Evolutionary conservation across 2,329 filamentous ascomycete genomes (phyloP), one percentile per base, ranked within the genome.

Genomic region (Fusarium sp.): DNA sequence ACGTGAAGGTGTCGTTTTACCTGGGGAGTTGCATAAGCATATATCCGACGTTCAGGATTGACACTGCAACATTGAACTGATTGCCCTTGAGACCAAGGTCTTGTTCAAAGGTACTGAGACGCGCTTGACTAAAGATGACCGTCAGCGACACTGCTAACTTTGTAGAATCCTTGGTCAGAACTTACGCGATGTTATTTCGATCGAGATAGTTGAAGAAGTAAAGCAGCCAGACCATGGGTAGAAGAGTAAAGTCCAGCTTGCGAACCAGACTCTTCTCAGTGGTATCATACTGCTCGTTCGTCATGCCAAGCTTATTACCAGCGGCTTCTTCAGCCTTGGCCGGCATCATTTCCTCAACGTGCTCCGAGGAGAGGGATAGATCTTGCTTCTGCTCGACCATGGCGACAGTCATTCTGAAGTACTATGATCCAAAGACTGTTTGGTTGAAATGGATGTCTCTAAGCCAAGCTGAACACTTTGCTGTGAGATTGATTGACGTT

Each of bases 171-270:
- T 33, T 19, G 30, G 10, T 3, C 1, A 49, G 18, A 23, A 68
- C 71, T 7, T 54, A 78, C 75, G 76, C 67, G 43, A 78, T 77
- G 10, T 71, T 72, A 47, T 73, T 72, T 25, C 75, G 47, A 21
- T 78, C 73, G 2, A 78, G 63, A 25, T 77, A 77, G 43, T 76
- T 78, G 54, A 77, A 75, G 10, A 78, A 37, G 42, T 77, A 78
- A 2, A 78, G 52, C 1, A 78, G 33, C 75, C 73, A 78, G 9
- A 76, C 62, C 40, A 75, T 70, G 3, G 77, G 77, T 15, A 79
- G 57, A 21, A 79, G 54, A 9, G 76, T 79, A 33, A 74, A 50
- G 53, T 79, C 76, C 12, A 79, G 65, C 23, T 75, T 77, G 21
- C 68, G 60, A 9, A 79, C 78, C 3, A 79, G 46, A 7, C 59